phyloP scores from a whole-genome alignment of 169 alveolate genomes.

The Plasmodium relictum region DNA sequence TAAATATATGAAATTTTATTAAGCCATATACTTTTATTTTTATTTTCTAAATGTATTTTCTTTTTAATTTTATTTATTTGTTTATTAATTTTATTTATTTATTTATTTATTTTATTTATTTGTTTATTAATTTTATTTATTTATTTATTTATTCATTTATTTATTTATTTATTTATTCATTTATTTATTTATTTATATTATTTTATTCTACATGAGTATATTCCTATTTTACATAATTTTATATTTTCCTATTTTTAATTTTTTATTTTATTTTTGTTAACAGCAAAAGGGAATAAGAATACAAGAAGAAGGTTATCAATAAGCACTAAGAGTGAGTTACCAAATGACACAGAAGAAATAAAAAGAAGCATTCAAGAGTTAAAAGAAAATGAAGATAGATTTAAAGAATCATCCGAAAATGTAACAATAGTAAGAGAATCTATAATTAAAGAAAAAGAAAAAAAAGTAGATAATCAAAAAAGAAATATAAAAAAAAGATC shows the following conservation, averaged over 20 bases:
- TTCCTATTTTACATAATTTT: background rate
- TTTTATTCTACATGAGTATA: too few species aligned
- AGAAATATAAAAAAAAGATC: slow-evolving; percentile 50
- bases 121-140: too few species aligned
- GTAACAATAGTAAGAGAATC: slow-evolving; percentile 1
- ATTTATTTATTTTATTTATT: too few species aligned
- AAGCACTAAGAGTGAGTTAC: slow-evolving; percentile 42
- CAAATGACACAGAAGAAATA: slow-evolving; percentile 67
- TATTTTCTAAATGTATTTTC: too few species aligned
- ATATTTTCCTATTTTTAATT: background rate
- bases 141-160: too few species aligned
- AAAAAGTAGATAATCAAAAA: slow-evolving; percentile 29
- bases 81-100: too few species aligned
- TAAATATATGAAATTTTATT: too few species aligned
- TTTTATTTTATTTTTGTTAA: slow-evolving; percentile 1
- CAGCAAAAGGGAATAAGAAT: slow-evolving; percentile 51
- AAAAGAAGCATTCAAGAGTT: slow-evolving; percentile 68
- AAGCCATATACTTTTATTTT: too few species aligned
- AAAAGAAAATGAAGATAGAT: slow-evolving; percentile 53
- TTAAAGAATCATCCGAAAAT: slow-evolving; percentile 72
- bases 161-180: too few species aligned
- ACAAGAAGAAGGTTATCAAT: slow-evolving; percentile 77
- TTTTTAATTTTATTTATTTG: too few species aligned
- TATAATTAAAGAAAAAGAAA: background rate
- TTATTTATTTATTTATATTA: too few species aligned